Evolutionary conservation across 148 eudicot species (phyloP), one percentile per base, ranked within the genome.

Genomic region (Spergularia marina): DNA sequence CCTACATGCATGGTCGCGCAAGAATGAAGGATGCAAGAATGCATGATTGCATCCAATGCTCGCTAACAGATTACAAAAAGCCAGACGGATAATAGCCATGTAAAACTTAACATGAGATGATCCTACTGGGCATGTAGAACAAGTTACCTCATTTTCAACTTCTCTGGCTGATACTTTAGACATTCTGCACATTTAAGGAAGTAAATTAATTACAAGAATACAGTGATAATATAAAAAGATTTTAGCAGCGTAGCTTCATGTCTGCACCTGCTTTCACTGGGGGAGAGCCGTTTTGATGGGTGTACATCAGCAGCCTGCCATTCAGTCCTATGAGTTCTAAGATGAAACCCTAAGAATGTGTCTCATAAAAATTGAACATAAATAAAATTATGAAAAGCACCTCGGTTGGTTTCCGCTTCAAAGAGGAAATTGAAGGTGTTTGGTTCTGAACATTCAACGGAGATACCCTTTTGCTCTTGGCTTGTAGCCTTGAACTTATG

Each of bases 351-450:
- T 73, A 64, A 53, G 61, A 49, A 68, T 16, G 15, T 54, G 40
- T 68, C 60, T 30, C 65, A 73, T 5, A 68, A 21, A 53, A 53
- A 49, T 72, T 59, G 65, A 30, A 30, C 2, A 60, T 59, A n/a
- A n/a, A n/a, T n/a, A n/a, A n/a, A n/a, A n/a, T n/a, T 17, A 34
- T 14, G 78, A 61, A 77, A 70, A 25, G 40, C 72, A 85, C 97
- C 91, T 90, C 86, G 56, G 79, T 68, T 40, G 81, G 36, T 81
- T 88, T 92, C 76, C 97, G 81, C 85, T 92, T 92, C 81, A 86
- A 76, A 66, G 88, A 85, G 30, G 88, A 83, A 44, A 81, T 74
- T 41, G 80, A 65, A 58, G 80, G 76, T 74, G 75, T 74, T 81
- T 80, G 87, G 56, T 81, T 83, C 81, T 61, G 85, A 14, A 72